A percentile compares a stretch with the other conserved stretches of the same genome.
phyloP scores from a whole-genome alignment of 495 filamentous ascomycete species.

The Hypoxylon subgilvum region DNA sequence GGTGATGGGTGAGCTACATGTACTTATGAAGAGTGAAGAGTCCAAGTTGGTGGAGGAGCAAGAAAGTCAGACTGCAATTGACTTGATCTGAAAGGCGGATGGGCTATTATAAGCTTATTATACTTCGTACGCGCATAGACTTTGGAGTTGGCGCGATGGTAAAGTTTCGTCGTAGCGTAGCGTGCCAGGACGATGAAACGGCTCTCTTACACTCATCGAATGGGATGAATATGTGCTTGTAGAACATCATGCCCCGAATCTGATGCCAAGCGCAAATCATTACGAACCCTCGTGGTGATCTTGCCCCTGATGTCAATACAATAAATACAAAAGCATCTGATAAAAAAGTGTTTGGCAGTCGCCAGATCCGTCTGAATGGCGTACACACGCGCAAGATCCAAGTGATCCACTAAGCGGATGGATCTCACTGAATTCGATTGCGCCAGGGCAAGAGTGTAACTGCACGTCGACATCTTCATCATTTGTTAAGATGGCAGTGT shows the following conservation, averaged over 20 bases:
- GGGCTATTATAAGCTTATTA: conserved; percentile 10
- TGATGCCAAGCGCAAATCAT: background rate
- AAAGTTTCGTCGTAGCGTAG: background rate
- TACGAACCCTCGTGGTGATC: background rate
- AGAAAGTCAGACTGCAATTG: too few species aligned
- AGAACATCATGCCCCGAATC: background rate
- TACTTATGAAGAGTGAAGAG: background rate
- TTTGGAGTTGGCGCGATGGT: conserved; percentile 4
- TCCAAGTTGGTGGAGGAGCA: too few species aligned
- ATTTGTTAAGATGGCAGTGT: too few species aligned
- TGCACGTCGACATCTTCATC: too few species aligned
- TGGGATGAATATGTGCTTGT: background rate
- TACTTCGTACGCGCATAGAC: background rate
- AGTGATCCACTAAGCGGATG: too few species aligned
- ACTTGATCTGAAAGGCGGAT: too few species aligned
- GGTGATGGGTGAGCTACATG: too few species aligned
- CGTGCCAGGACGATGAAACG: conserved; percentile 2
- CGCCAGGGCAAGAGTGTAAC: background rate
- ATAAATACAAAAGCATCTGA: background rate
- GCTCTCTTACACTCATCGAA: conserved; percentile 3
- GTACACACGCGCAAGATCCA: too few species aligned
- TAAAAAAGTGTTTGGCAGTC: background rate
- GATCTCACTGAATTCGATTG: too few species aligned
- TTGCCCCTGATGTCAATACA: background rate
- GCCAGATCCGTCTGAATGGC: too few species aligned